These are phyloP conservation scores for Vachellia collinsii DNA, from an alignment of 306 rosid species.

Conservation along the genomic window DNA sequence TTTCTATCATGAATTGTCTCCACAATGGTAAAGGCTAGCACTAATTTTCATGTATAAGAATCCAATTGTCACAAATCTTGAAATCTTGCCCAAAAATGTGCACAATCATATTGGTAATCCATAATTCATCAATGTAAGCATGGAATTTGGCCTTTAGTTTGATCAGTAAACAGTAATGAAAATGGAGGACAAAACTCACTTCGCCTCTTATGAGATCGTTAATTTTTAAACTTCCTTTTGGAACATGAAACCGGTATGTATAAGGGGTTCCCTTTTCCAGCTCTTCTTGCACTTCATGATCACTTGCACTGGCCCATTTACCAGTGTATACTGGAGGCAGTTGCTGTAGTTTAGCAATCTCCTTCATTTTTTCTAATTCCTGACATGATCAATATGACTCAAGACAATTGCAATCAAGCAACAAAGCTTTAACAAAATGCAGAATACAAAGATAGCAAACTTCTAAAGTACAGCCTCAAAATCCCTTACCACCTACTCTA, in stretches of 20 bases:
- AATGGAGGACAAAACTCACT: constrained; percentile 52
- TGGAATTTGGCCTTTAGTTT: background rate
- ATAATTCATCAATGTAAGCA: background rate
- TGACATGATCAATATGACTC: constrained; percentile 36
- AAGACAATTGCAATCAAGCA: background rate
- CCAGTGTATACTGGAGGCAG: constrained; percentile 91
- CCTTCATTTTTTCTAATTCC: constrained; percentile 97
- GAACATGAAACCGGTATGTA: constrained; percentile 85
- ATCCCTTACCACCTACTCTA: background rate
- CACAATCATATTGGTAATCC: background rate
- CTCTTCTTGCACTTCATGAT: constrained; percentile 74
- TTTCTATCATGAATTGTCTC: background rate
- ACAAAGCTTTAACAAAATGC: constrained; percentile 20
- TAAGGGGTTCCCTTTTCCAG: constrained; percentile 72
- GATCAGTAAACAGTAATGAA: background rate
- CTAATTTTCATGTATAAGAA: background rate
- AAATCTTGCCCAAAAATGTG: background rate
- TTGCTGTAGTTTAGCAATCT: constrained; percentile 70
- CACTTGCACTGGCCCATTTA: constrained; percentile 76
- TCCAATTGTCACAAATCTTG: background rate
- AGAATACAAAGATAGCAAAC: constrained; percentile 6
- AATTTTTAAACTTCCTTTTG: constrained; percentile 82
- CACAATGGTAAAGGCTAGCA: background rate
- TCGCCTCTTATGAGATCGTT: constrained; percentile 87
- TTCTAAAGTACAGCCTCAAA: constrained; percentile 3